phyloP scores from a whole-genome alignment of 768 basidiomycete species.

The Collybia mongolica region DNA sequence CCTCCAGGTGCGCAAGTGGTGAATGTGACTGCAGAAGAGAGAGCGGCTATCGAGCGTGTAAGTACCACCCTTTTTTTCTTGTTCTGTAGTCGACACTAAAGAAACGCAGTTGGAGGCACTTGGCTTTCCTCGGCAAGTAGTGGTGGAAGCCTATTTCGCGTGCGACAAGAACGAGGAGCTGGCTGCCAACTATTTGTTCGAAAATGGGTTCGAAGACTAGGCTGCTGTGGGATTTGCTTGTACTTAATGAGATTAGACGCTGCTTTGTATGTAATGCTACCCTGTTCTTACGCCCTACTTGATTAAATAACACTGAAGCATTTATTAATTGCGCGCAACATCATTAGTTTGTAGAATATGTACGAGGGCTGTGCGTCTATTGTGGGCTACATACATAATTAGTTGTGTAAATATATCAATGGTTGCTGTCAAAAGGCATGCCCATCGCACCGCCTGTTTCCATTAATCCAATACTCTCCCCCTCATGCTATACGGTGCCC shows the following conservation, averaged over 20 bases:
- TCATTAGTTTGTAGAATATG: too few species aligned
- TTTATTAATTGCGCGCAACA: neutral
- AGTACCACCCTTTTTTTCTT: slow-evolving; percentile 26
- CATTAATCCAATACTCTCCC: too few species aligned
- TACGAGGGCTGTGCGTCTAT: too few species aligned
- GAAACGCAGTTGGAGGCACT: slow-evolving; percentile 72
- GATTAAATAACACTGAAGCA: too few species aligned
- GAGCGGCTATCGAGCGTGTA: slow-evolving; percentile 86
- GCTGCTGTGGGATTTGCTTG: neutral
- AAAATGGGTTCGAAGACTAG: slow-evolving; percentile 57
- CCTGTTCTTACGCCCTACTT: too few species aligned
- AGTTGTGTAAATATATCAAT: too few species aligned
- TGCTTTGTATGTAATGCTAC: slow-evolving; percentile 1
- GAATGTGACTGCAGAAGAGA: slow-evolving; percentile 83
- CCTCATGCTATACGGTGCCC: neutral
- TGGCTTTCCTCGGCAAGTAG: slow-evolving; percentile 81
- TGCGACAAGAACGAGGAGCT: slow-evolving; percentile 98
- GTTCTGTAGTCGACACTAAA: neutral
- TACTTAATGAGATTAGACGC: neutral
- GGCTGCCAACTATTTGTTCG: slow-evolving; percentile 93
- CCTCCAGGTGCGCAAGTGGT: slow-evolving; percentile 62
- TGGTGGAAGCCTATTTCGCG: slow-evolving; percentile 88
- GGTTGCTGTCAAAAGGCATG: too few species aligned
- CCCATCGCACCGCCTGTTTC: too few species aligned
- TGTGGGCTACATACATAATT: too few species aligned